Evolutionary conservation across 2,329 filamentous ascomycete species (phyloP).

Genomic region (Ploettnerulaceae sp.): DNA sequence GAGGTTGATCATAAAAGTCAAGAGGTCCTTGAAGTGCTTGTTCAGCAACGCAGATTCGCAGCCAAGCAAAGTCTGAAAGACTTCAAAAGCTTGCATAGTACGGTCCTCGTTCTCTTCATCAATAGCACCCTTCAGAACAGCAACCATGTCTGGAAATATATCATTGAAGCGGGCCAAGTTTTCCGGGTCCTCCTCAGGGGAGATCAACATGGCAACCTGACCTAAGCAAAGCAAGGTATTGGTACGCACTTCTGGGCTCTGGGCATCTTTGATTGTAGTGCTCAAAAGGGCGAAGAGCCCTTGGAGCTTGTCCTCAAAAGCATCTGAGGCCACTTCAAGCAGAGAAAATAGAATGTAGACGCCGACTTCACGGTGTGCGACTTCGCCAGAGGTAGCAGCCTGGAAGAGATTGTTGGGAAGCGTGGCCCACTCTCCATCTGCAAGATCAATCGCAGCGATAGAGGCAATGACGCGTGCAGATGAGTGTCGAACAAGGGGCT

Average conservation of each 20-base stretch:
- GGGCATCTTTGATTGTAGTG: conserved; percentile 82
- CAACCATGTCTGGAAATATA: conserved; percentile 82
- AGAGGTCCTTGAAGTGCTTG: conserved; percentile 80
- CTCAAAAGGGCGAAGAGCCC: conserved; percentile 80
- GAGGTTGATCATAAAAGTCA: conserved; percentile 91
- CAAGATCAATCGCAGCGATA: conserved; percentile 80
- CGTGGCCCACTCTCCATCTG: conserved; percentile 79
- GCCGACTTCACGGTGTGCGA: conserved; percentile 80
- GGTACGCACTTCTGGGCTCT: conserved; percentile 87
- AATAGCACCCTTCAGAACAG: conserved; percentile 80
- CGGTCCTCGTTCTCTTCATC: conserved; percentile 78
- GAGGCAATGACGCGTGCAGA: conserved; percentile 82
- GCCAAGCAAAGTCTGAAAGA: conserved; percentile 90
- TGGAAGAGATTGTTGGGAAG: conserved; percentile 75
- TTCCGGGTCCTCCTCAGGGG: conserved; percentile 77
- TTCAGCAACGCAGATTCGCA: conserved; percentile 83
- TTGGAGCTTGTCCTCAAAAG: conserved; percentile 74
- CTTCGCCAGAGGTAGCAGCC: conserved; percentile 69
- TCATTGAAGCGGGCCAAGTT: conserved; percentile 71
- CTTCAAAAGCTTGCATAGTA: conserved; percentile 86
- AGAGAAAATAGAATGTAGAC: conserved; percentile 92
- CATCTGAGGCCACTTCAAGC: conserved; percentile 79
- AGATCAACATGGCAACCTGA: conserved; percentile 79
- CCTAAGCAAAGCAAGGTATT: conserved; percentile 91
- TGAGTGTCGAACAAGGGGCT: conserved; percentile 74